Conservation (phyloP, 1,139 yeast species). For the Suhomyces ambrosiae region DNA sequence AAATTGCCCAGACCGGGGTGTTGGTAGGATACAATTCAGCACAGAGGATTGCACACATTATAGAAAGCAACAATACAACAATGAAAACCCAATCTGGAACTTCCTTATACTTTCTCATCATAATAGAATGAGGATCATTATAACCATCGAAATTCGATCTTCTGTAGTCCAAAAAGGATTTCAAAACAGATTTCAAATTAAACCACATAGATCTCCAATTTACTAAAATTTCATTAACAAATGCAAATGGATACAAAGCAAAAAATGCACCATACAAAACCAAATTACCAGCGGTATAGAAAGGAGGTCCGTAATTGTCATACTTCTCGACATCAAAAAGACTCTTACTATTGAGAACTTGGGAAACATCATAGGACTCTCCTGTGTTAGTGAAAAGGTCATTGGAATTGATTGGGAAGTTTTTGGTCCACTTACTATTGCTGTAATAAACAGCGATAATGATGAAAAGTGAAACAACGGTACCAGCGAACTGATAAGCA, state of each 20-base stretch:
- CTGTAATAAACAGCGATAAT: constrained; percentile 33
- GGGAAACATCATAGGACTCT: constrained; percentile 16
- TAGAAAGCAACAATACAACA: constrained; percentile 21
- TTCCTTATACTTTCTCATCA: constrained; percentile 26
- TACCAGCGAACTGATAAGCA: constrained; percentile 39
- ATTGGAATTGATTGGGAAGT: constrained; percentile 21
- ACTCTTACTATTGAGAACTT: constrained; percentile 16
- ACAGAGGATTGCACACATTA: constrained; percentile 26
- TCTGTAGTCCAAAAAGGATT: constrained; percentile 11
- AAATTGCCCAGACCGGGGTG: constrained; percentile 38
- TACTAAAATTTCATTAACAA: constrained; percentile 15
- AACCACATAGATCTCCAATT: constrained; percentile 14
- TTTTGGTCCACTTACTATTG: constrained; percentile 22
- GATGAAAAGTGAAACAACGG: constrained; percentile 33
- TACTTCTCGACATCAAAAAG: constrained; percentile 21
- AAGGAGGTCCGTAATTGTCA: constrained; percentile 42
- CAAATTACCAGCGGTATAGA: constrained; percentile 45
- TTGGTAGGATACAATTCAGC: constrained; percentile 37
- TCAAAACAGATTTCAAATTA: constrained; percentile 8
- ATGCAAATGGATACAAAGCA: constrained; percentile 21
- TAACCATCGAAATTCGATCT: constrained; percentile 21
- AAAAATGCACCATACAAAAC: constrained; percentile 43
- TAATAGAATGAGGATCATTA: constrained; percentile 23
- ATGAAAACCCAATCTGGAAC: constrained; percentile 28
- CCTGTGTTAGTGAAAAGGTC: constrained; percentile 20